phyloP scores from a whole-genome alignment of 495 filamentous ascomycete genomes.

The Lophiotrema nucula region DNA sequence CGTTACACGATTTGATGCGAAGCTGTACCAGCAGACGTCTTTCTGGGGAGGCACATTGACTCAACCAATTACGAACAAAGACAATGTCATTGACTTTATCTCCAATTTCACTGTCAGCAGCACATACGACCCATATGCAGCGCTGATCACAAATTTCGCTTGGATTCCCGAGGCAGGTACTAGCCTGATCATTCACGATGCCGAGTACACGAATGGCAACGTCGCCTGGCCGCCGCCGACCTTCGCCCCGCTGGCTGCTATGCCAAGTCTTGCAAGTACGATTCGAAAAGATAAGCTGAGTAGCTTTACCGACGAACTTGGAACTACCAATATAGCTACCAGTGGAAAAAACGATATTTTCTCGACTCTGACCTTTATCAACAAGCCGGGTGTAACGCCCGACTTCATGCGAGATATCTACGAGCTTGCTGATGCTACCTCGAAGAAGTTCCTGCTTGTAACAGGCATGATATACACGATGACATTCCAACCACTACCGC shows the following conservation, averaged over 20 bases:
- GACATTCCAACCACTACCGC: conserved; percentile 39
- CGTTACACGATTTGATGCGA: conserved; percentile 29
- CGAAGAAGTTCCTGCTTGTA: conserved; percentile 31
- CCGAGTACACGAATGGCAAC: conserved; percentile 25
- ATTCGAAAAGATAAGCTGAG: conserved; percentile 26
- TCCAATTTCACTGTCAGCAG: conserved; percentile 15
- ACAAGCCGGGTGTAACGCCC: conserved; percentile 26
- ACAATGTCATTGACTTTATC: conserved; percentile 19
- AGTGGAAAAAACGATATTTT: conserved; percentile 29
- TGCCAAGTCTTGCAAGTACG: conserved; percentile 23
- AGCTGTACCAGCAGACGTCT: conserved; percentile 9
- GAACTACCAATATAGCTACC: conserved; percentile 3
- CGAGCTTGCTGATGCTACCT: conserved; percentile 32
- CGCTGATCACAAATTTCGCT: conserved; percentile 26
- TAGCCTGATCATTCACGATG: conserved; percentile 6
- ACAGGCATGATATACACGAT: conserved; percentile 32
- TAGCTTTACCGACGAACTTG: conserved; percentile 29
- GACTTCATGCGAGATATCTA: conserved; percentile 34
- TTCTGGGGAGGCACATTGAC: conserved; percentile 38
- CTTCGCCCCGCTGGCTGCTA: conserved; percentile 13
- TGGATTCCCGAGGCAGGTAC: conserved; percentile 23
- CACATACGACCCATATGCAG: conserved; percentile 27
- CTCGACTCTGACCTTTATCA: conserved; percentile 30
- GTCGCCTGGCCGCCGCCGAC: conserved; percentile 15
- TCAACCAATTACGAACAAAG: conserved; percentile 28